These are phyloP conservation scores for Cornus kousa DNA, from an alignment of 148 eudicot species.

Conservation along the genomic window DNA sequence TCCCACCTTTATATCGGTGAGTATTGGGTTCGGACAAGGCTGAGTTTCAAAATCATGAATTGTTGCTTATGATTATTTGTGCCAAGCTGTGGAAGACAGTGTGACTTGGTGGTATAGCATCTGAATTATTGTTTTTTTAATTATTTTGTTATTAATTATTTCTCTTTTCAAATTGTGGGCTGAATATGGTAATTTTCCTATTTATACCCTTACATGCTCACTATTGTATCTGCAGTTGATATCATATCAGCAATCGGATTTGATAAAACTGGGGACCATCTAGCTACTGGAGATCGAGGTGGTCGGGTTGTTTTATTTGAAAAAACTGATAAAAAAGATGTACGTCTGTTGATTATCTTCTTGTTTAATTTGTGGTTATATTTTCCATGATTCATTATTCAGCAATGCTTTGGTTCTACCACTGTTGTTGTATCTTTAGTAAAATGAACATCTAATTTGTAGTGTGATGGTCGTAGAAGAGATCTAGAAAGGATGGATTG, in stretches of 20 bases:
- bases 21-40: too few species aligned
- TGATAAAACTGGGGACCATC: slow-evolving; percentile 59
- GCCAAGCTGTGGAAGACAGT: too few species aligned
- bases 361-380: neutral
- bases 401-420: neutral
- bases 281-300: slow-evolving; percentile 66
- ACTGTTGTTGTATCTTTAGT: slow-evolving; percentile 3
- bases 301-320: slow-evolving; percentile 62
- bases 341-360: slow-evolving; percentile 17
- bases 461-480: slow-evolving; percentile 65
- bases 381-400: neutral
- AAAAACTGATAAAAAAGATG: slow-evolving; percentile 46
- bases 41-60: too few species aligned
- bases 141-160: too few species aligned
- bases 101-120: too few species aligned
- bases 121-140: too few species aligned
- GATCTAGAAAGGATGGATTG: slow-evolving; percentile 75
- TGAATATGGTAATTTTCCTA: too few species aligned
- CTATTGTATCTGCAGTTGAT: slow-evolving; percentile 38
- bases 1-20: too few species aligned
- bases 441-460: slow-evolving; percentile 14
- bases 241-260: slow-evolving; percentile 64
- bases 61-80: too few species aligned
- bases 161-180: too few species aligned
- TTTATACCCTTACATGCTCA: neutral